Percentiles rank a stretch among this genome's conserved stretches.
phyloP scores from a whole-genome alignment of 768 basidiomycete genomes.

The Roridomyces roridus region DNA sequence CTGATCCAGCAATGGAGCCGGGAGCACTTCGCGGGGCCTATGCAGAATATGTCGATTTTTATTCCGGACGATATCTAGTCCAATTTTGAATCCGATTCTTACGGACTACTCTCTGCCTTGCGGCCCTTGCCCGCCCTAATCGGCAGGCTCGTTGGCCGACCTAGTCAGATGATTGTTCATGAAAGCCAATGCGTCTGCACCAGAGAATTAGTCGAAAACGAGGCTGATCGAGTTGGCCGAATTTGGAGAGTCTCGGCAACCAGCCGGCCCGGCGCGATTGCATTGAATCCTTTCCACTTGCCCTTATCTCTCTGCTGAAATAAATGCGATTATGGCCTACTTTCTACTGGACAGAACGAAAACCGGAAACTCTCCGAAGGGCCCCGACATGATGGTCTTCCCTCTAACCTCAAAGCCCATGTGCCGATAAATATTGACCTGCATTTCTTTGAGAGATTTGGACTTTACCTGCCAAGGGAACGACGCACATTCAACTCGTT shows the following conservation, averaged over 20 bases:
- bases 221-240: too few relatives aligned
- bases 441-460: not conserved
- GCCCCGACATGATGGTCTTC: constrained; percentile 11
- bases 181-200: too few relatives aligned
- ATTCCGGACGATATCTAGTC: constrained; percentile 26
- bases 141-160: too few relatives aligned
- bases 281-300: too few relatives aligned
- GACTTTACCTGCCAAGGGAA: not conserved
- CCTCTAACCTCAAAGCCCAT: constrained; percentile 19
- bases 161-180: too few relatives aligned
- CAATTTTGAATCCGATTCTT: too few relatives aligned
- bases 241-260: too few relatives aligned
- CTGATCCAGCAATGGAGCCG: constrained; percentile 23
- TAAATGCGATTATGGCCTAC: not conserved
- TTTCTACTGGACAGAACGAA: constrained; percentile 8
- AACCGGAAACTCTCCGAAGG: constrained; percentile 14
- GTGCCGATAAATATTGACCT: constrained; percentile 20
- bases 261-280: too few relatives aligned
- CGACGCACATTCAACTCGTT: constrained; percentile 22
- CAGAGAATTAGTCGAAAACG: too few relatives aligned
- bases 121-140: too few relatives aligned
- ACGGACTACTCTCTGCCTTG: too few relatives aligned
- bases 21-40: constrained; percentile 19
- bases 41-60: constrained; percentile 30
- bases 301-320: too few relatives aligned